phyloP scores from a whole-genome alignment of 2,329 filamentous ascomycete genomes.

The Beauveria varroae region DNA sequence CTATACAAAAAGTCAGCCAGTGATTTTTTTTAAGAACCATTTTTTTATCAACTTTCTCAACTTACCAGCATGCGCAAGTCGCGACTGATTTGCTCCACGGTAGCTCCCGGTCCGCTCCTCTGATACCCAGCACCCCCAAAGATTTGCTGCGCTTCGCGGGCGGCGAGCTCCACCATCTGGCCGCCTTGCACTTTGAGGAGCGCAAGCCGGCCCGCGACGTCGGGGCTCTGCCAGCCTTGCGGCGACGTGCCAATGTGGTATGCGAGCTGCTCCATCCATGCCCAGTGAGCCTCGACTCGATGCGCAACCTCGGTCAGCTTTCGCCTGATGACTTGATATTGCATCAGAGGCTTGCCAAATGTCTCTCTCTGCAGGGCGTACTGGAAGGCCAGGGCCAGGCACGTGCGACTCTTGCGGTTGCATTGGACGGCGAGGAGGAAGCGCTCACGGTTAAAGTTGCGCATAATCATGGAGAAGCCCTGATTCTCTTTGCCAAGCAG shows the following conservation, averaged over 20 bases:
- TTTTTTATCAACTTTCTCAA: not conserved
- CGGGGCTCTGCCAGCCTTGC: conserved; percentile 23
- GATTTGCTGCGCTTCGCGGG: conserved; percentile 46
- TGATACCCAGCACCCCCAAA: conserved; percentile 47
- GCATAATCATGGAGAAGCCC: conserved; percentile 53
- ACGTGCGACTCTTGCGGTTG: conserved; percentile 50
- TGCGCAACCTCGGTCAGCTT: conserved; percentile 54
- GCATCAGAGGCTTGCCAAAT: conserved; percentile 50
- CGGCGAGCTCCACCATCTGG: conserved; percentile 40
- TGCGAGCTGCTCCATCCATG: conserved; percentile 54
- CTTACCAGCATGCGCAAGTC: conserved; percentile 35
- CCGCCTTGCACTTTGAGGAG: conserved; percentile 41
- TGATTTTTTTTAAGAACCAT: not conserved
- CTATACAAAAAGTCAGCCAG: conserved; percentile 22
- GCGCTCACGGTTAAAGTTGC: conserved; percentile 52
- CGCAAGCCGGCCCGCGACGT: conserved; percentile 24
- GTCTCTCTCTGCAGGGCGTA: conserved; percentile 47
- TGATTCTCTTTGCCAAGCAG: conserved; percentile 46
- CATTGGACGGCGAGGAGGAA: conserved; percentile 49
- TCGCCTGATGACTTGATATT: conserved; percentile 50
- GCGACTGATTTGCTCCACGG: conserved; percentile 45
- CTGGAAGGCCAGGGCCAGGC: conserved; percentile 42
- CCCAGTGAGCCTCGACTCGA: conserved; percentile 53
- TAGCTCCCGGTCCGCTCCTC: conserved; percentile 37
- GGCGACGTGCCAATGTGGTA: conserved; percentile 37